Evolutionary conservation across 2,329 filamentous ascomycete species (phyloP), one percentile per base, ranked within the genome.

Genomic region (Trichophyton benhamiae): DNA sequence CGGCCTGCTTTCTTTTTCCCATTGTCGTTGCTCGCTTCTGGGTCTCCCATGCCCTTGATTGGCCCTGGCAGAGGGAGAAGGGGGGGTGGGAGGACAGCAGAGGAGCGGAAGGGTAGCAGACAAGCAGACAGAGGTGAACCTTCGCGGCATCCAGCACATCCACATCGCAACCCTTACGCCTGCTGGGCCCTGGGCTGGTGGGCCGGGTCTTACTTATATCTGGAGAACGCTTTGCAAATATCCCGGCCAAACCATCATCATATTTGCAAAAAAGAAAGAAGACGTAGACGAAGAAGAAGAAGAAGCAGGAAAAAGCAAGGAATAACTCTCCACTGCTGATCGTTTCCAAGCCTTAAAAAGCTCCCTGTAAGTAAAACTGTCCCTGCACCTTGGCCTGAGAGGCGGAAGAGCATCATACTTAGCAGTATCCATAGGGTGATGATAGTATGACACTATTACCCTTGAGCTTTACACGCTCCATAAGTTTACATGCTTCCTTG

Each of bases 331-430:
- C 49, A 55, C 49, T 55, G 49, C 49, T 55, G 49, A 55, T 55
- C 49, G 49, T 55, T 55, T 55, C 49, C 49, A 55, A 55, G 49
- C 49, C 49, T 30, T 49, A 55, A 55, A 27, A 53, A 55, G 49
- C 49, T 55, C 49, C 30, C 33, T 55, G 49, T 55, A 38, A 38
- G 33, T 38, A 55, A 53, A 53, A 55, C 49, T 55, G 49, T 55
- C 49, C 49, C 49, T 55, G 49, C 49, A 55, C 49, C 46, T 55
- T 55, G 49, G 49, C 49, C 27, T 55, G 25, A n/a, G 27, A 25
- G 22, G 33, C 15, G 33, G 49, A n/a, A 30, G 27, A 30, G 27
- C 27, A 30, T 30, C 27, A 30, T 30, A 30, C 27, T 30, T 30
- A 30, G 27, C 6, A 30, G 27, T 30, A 30, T 30, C 27, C 27